These are phyloP conservation scores for Cryphonectria japonica DNA, from an alignment of 2,329 filamentous ascomycete species.

Conservation along the genomic window DNA sequence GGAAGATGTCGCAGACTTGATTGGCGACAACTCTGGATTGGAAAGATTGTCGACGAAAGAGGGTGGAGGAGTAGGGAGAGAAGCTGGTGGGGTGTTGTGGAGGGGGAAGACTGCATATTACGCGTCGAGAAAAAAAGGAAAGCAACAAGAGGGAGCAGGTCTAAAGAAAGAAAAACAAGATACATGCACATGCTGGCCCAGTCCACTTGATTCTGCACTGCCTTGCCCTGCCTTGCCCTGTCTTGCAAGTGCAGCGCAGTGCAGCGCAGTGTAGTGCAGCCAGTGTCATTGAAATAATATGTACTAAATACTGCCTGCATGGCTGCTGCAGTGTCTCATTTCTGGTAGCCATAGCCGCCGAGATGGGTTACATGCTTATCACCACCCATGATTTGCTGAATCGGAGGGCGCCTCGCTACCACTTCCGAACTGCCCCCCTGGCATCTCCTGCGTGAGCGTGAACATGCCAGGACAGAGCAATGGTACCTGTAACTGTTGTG, in stretches of 20 bases:
- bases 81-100: no score
- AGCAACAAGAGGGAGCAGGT: not conserved
- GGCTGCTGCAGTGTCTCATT: not conserved
- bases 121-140: not conserved
- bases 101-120: not conserved
- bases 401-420: constrained; percentile 20
- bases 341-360: constrained; percentile 24
- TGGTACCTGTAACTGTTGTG: not conserved
- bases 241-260: not conserved
- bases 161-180: not conserved
- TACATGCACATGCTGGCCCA: not conserved
- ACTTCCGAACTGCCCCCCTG: not conserved
- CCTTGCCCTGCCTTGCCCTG: not conserved
- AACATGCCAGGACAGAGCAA: not conserved
- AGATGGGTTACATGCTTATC: constrained; percentile 18
- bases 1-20: no score
- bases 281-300: no score
- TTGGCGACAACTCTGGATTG: not conserved
- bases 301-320: no score
- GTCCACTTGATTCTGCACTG: not conserved
- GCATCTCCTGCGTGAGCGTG: not conserved
- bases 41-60: not conserved
- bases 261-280: no score
- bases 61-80: not conserved
- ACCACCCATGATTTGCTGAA: constrained; percentile 21